Conservation (phyloP, 2,329 filamentous ascomycete genomes). For the Alternaria sp. region DNA sequence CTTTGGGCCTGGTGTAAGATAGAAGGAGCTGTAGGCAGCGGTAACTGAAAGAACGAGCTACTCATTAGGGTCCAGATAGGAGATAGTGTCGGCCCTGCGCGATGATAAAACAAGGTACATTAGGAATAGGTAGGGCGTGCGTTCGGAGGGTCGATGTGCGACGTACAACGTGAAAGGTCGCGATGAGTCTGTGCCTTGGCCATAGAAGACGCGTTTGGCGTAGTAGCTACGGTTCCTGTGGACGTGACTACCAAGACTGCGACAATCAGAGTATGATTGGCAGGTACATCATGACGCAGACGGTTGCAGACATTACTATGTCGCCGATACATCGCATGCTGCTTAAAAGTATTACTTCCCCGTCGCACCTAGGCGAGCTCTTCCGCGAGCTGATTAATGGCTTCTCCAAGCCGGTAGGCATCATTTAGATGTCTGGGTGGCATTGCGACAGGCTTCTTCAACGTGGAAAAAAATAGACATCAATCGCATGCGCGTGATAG, state of each 20-base stretch:
- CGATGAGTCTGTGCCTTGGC: neutral
- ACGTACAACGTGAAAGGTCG: neutral
- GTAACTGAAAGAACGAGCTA: neutral
- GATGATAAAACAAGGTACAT: conserved; percentile 1
- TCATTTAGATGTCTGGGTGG: neutral
- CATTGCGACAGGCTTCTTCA: neutral
- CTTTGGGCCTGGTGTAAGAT: neutral
- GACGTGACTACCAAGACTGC: neutral
- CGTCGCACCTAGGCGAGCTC: neutral
- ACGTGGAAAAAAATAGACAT: neutral
- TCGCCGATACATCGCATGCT: neutral
- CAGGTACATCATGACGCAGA: neutral
- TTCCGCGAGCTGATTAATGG: neutral
- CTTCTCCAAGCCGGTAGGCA: neutral
- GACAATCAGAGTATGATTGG: neutral
- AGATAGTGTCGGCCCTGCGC: neutral
- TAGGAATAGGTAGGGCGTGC: neutral
- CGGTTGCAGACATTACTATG: neutral
- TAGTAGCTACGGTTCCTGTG: neutral
- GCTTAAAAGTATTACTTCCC: neutral
- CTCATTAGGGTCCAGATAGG: conserved; percentile 8
- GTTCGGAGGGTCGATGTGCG: neutral
- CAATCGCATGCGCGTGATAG: too few relatives aligned
- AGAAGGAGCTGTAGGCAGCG: neutral
- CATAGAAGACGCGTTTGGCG: neutral